Evolutionary conservation across 2,329 filamentous ascomycete species (phyloP), one percentile per base, ranked within the genome.

Genomic region (Microdochium bolleyi): DNA sequence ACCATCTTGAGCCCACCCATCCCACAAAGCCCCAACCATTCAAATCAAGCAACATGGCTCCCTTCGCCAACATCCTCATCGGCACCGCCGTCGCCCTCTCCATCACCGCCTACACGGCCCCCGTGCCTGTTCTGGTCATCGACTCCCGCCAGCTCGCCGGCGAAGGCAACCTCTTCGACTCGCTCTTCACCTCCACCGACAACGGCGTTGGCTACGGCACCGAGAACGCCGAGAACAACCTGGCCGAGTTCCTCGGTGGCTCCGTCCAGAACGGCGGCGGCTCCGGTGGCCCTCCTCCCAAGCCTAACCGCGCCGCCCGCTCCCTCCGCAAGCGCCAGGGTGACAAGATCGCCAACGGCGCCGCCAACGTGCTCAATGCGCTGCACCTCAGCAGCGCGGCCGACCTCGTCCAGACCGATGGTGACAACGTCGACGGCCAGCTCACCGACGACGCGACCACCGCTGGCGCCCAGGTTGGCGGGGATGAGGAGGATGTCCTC

Each of bases 281-380:
- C 41, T 21, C 16, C 41, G 21, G 41, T 19, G 19, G 41, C 21
- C n/a, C 41, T 46, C 3, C 41, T 19, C 41, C 41, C 19, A 19
- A 19, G n/a, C 30, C 9, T 9, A 16, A 5, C 37, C 16, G 7
- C 37, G 13, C 37, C 37, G 13, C n/a, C 37, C 37, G 13, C 37
- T 14, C 4, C 37, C 37, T 7, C 37, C 37, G 37, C 37, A 30
- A 22, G 19, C 50, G 53, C 22, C 53, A 55, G 51, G 51, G 51
- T 37, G 53, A 55, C 51, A 55, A 55, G 51, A 51, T 55, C 16
- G 51, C 53, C 16, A 55, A 55, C 27, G 51, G 53, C 7, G 53
- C 53, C 14, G 48, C 34, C 22, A 38, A 16, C 5, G 4, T 52
- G 7, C 37, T 55, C 13, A 52, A 37, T n/a, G 51, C 53, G 7